These are phyloP conservation scores for Tieghemiomyces parasiticus DNA, from an alignment of 192 early-diverging fungal genomes.

Conservation along the genomic window DNA sequence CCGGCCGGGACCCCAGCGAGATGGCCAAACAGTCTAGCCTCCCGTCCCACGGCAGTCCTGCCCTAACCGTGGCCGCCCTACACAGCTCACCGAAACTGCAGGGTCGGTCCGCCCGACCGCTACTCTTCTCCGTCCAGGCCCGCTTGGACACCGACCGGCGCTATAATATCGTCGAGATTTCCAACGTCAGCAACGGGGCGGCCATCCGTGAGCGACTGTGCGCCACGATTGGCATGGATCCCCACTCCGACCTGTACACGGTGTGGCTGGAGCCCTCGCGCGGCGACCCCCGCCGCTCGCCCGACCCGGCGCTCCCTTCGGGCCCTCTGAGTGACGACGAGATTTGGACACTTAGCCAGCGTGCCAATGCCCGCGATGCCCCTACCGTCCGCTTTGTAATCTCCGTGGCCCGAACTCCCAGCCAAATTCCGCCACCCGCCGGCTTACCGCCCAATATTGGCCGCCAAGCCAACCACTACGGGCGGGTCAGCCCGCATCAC, in stretches of 20 bases:
- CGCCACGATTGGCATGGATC: background rate
- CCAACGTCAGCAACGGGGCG: background rate
- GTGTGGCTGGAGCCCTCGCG: slow-evolving; percentile 2
- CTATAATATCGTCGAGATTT: background rate
- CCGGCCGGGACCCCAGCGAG: background rate
- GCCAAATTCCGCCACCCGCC: background rate
- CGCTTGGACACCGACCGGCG: background rate
- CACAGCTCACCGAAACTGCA: no score
- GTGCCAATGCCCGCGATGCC: background rate
- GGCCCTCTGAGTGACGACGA: slow-evolving; percentile 9
- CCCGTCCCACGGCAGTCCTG: no score
- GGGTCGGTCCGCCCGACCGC: background rate
- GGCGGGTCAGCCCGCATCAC: no score
- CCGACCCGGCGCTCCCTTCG: no score
- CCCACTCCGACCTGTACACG: background rate
- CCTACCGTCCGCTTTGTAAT: slow-evolving; percentile 5
- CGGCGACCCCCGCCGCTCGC: background rate
- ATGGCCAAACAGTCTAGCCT: no score
- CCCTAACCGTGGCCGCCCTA: no score
- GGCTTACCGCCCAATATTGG: background rate
- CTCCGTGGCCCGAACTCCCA: slow-evolving; percentile 8
- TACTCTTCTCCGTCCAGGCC: slow-evolving; percentile 1
- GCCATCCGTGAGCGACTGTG: slow-evolving; percentile 4
- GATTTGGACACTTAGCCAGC: slow-evolving; percentile 5
- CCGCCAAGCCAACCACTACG: background rate